These are phyloP conservation scores for Backusella psychrophila DNA, from an alignment of 192 early-diverging fungal species.

Conservation along the genomic window DNA sequence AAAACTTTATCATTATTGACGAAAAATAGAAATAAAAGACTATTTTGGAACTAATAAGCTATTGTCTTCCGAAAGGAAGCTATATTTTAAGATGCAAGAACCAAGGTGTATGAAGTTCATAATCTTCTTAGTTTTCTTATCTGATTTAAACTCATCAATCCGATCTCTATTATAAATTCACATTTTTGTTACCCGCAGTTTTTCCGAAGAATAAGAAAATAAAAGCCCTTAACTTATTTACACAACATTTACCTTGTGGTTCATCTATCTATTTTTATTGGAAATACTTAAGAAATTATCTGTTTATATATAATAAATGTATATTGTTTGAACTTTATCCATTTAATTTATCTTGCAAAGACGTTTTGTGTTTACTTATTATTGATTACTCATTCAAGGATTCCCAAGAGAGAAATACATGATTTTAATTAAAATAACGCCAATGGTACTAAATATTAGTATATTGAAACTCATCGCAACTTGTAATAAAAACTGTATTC, in stretches of 20 bases:
- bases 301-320: not conserved
- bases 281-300: not conserved
- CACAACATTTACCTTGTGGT: not conserved
- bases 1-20: not conserved
- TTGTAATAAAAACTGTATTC: not conserved
- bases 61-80: not conserved
- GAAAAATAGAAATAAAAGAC: conserved; percentile 1
- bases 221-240: not conserved
- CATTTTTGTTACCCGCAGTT: not conserved
- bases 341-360: not conserved
- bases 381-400: not conserved
- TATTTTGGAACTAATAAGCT: not conserved
- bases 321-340: not conserved
- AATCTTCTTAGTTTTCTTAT: not conserved
- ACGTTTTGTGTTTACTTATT: not conserved
- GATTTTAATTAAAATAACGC: not conserved
- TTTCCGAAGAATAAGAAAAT: not conserved
- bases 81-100: not conserved
- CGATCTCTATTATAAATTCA: not conserved
- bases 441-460: not conserved
- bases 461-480: not conserved
- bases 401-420: not conserved
- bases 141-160: conserved; percentile 4
- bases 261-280: not conserved
- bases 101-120: not conserved